Percentiles rank a stretch among this genome's conserved stretches.
Conservation (phyloP, 257 asterid species). For the Sherardia arvensis region DNA sequence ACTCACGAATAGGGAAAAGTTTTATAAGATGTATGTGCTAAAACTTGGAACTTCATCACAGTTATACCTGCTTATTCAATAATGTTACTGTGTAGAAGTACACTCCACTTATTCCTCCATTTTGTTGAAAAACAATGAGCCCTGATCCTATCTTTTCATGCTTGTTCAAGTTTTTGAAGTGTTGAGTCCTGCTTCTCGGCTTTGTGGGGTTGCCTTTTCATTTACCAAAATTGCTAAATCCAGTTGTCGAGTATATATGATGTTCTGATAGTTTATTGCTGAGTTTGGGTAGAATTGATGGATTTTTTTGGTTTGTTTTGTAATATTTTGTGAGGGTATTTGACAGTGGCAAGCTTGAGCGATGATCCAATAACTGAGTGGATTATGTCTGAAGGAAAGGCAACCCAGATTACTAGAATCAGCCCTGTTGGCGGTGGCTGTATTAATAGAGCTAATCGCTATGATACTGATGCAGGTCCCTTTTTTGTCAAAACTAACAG, state of each 20-base stretch:
- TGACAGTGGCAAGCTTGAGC: conserved; percentile 61
- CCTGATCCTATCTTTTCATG: conserved; percentile 74
- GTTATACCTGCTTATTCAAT: conserved; percentile 67
- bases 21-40: not conserved
- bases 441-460: conserved; percentile 68
- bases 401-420: conserved; percentile 61
- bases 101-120: conserved; percentile 86
- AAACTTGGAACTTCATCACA: not conserved
- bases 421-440: conserved; percentile 93
- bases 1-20: not conserved
- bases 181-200: not conserved
- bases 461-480: conserved; percentile 78
- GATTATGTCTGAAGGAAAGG: conserved; percentile 89
- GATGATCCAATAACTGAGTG: conserved; percentile 82
- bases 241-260: not conserved
- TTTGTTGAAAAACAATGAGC: conserved; percentile 83
- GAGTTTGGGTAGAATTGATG: not conserved
- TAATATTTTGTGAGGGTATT: not conserved
- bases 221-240: not conserved
- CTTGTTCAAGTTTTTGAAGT: not conserved
- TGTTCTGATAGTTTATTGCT: not conserved
- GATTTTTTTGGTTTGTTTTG: not conserved
- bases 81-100: conserved; percentile 80
- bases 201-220: not conserved
- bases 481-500: conserved; percentile 87